A percentile compares a stretch with the other conserved stretches of the same genome.
phyloP scores from a whole-genome alignment of 139 green algal genomes.

The Micractinium sp. region DNA sequence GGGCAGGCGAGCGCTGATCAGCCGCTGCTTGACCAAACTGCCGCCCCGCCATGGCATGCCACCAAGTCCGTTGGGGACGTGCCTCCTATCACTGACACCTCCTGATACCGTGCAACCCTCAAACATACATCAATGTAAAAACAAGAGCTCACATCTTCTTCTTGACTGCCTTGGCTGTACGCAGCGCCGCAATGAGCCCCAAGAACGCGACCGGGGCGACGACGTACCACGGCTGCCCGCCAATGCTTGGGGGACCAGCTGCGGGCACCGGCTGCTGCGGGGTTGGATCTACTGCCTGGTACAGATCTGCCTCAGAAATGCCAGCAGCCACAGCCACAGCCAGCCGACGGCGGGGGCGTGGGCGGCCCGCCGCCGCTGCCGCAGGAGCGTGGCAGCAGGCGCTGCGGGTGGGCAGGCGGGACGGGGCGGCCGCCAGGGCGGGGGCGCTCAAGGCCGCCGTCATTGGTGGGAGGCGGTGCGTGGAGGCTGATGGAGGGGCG shows the following conservation, averaged over 20 bases:
- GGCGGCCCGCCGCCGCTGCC: background rate
- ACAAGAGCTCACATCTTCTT: background rate
- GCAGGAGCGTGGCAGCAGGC: background rate
- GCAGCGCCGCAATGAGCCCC: constrained; percentile 10
- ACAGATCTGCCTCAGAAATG: constrained; percentile 40
- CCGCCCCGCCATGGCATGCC: no score
- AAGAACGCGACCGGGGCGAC: background rate
- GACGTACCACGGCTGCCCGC: constrained; percentile 32
- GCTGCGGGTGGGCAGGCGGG: background rate
- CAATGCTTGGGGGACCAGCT: no score
- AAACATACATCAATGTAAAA: no score
- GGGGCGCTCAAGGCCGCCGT: background rate
- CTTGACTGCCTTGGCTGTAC: background rate
- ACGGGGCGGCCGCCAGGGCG: background rate
- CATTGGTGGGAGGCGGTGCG: background rate
- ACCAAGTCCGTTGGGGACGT: no score
- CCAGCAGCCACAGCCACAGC: background rate
- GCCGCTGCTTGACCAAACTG: no score
- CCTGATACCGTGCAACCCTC: no score
- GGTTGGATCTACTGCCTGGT: constrained; percentile 1
- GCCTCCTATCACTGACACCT: no score
- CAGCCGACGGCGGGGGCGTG: background rate
- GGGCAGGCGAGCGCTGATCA: no score
- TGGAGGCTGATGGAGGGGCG: background rate
- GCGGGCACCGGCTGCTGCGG: background rate